These are phyloP conservation scores for Hypoxylon sp. DNA, from an alignment of 2,329 filamentous ascomycete species.

Conservation along the genomic window DNA sequence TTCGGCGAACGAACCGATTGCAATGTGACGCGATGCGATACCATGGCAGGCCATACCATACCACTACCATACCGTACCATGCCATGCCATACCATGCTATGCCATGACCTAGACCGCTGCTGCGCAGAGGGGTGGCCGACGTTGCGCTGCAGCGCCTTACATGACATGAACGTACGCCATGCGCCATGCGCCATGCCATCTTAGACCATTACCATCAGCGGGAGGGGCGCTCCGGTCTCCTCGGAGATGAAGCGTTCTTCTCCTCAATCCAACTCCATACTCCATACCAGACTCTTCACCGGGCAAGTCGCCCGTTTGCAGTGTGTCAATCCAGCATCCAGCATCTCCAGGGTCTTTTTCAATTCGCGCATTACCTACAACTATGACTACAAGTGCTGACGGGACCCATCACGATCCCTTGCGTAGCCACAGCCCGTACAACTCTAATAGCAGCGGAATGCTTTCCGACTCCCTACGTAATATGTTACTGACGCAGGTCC, in stretches of 20 bases:
- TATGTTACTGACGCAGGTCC: constrained; percentile 29
- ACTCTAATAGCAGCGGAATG: constrained; percentile 11
- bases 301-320: background rate
- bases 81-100: background rate
- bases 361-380: constrained; percentile 9
- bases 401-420: constrained; percentile 6
- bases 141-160: constrained; percentile 34
- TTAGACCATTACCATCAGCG: constrained; percentile 13
- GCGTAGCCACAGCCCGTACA: constrained; percentile 3
- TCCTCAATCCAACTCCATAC: constrained; percentile 1
- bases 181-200: constrained; percentile 32
- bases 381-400: constrained; percentile 17
- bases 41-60: background rate
- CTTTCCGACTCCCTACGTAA: constrained; percentile 17
- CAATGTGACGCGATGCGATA: constrained; percentile 4
- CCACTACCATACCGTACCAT: background rate
- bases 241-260: constrained; percentile 32
- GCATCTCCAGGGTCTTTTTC: constrained; percentile 2
- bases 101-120: constrained; percentile 27
- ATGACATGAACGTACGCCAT: constrained; percentile 30
- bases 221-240: constrained; percentile 28
- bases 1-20: constrained; percentile 21
- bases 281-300: background rate
- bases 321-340: constrained; percentile 2
- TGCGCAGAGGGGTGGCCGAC: constrained; percentile 33